Percentiles rank a stretch among this genome's conserved stretches.
Conservation (phyloP, 106 monocot genomes). For the Posidonia australis region DNA sequence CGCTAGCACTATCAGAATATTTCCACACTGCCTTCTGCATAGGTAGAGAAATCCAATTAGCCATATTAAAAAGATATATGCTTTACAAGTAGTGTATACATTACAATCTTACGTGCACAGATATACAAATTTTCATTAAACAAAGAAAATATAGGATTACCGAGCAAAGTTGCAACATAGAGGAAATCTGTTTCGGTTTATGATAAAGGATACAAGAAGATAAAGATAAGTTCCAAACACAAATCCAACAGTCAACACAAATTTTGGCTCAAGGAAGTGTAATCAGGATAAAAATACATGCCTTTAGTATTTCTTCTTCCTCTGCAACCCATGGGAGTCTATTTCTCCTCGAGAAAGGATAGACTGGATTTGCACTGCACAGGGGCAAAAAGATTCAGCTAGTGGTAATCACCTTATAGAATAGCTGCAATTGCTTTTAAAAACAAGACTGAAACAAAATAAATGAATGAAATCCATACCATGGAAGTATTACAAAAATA, state of each 20-base stretch:
- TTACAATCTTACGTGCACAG: too few relatives aligned
- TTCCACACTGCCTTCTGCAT: too few relatives aligned
- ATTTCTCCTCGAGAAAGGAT: slow-evolving; percentile 27
- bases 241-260: background rate
- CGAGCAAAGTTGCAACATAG: background rate
- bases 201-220: too few relatives aligned
- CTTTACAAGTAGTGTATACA: too few relatives aligned
- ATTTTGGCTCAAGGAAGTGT: background rate
- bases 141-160: background rate
- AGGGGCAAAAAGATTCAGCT: background rate
- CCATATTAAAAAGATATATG: too few relatives aligned
- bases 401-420: background rate
- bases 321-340: slow-evolving; percentile 42
- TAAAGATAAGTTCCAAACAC: too few relatives aligned
- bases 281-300: slow-evolving; percentile 1
- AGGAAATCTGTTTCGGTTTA: background rate
- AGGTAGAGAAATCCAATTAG: too few relatives aligned
- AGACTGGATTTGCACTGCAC: slow-evolving; percentile 35
- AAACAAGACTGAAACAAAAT: background rate
- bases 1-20: too few relatives aligned
- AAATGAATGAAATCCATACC: too few relatives aligned
- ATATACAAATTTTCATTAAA: too few relatives aligned
- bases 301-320: slow-evolving; percentile 41
- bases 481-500: too few relatives aligned
- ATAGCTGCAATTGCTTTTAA: background rate